Percentiles rank a stretch among this genome's conserved stretches.
Evolutionary conservation across 805 yeast genomes (phyloP).

Genomic region (Starmerella riodocensis): DNA sequence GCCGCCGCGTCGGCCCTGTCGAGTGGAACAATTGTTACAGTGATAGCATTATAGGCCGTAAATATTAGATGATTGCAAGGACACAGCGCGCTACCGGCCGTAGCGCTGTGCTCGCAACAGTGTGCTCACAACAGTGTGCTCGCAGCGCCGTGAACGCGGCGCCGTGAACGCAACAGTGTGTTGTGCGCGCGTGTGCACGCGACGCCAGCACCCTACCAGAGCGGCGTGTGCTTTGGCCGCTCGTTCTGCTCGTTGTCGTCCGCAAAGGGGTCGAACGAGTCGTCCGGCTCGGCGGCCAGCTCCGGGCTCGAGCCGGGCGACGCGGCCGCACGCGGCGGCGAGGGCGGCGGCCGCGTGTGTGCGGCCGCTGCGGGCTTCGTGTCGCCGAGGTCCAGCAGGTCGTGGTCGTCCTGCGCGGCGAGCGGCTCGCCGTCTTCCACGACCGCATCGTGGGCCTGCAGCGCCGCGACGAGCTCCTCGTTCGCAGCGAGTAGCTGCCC

Average conservation of each 20-base stretch:
- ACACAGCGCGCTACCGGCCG: too few relatives aligned
- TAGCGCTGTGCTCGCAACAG: too few relatives aligned
- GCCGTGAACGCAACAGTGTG: too few relatives aligned
- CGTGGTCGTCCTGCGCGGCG: slow-evolving; percentile 24
- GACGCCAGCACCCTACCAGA: slow-evolving; percentile 21
- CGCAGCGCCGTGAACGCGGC: too few relatives aligned
- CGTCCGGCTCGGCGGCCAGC: slow-evolving; percentile 13
- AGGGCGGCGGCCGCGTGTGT: slow-evolving; percentile 26
- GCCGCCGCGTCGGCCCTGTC: too few relatives aligned
- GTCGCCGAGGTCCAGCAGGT: slow-evolving; percentile 29
- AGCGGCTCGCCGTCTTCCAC: slow-evolving; percentile 6
- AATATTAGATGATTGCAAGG: too few relatives aligned
- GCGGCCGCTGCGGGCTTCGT: slow-evolving; percentile 30
- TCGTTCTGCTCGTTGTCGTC: slow-evolving; percentile 32
- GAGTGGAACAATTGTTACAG: too few relatives aligned
- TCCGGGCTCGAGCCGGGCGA: slow-evolving; percentile 10
- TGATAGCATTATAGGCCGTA: too few relatives aligned
- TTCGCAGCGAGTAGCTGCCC: slow-evolving; percentile 84
- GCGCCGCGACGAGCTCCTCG: slow-evolving; percentile 69
- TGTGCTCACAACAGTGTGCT: too few relatives aligned
- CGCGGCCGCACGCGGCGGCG: slow-evolving; percentile 6
- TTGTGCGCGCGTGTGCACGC: too few relatives aligned
- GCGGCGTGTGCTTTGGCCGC: slow-evolving; percentile 20
- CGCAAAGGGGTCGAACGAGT: slow-evolving; percentile 38
- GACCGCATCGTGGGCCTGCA: slow-evolving; percentile 50